phyloP scores from a whole-genome alignment of 306 rosid genomes.

The Trifolium pratense region DNA sequence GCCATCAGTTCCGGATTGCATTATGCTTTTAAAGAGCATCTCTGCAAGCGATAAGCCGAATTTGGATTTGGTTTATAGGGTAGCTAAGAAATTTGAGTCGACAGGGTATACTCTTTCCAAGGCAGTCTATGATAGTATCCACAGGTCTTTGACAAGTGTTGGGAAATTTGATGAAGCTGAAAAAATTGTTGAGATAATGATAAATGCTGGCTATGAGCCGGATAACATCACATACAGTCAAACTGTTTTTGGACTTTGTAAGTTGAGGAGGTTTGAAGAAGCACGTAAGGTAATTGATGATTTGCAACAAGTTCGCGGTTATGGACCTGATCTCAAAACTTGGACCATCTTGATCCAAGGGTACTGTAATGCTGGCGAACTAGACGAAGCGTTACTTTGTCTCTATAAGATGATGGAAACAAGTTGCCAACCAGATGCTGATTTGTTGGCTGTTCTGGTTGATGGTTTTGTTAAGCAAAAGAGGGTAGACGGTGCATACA shows the following conservation, averaged over 20 bases:
- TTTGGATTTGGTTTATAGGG: constrained; percentile 68
- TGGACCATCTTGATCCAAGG: constrained; percentile 93
- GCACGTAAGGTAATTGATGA: constrained; percentile 67
- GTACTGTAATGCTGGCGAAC: constrained; percentile 68
- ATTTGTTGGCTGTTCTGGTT: constrained; percentile 68
- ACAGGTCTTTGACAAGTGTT: constrained; percentile 69
- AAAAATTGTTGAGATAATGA: constrained; percentile 56
- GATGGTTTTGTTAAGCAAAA: constrained; percentile 59
- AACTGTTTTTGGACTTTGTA: constrained; percentile 76
- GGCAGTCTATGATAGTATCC: constrained; percentile 74
- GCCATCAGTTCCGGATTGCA: constrained; percentile 67
- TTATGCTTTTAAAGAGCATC: constrained; percentile 56
- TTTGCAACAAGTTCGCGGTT: constrained; percentile 69
- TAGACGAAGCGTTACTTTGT: constrained; percentile 60
- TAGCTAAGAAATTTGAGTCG: constrained; percentile 69
- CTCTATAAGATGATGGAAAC: constrained; percentile 71
- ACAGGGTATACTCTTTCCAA: constrained; percentile 62
- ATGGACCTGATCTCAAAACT: constrained; percentile 72
- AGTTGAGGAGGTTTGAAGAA: constrained; percentile 63
- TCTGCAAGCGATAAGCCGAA: constrained; percentile 55
- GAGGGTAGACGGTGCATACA: constrained; percentile 68
- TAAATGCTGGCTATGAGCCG: constrained; percentile 69
- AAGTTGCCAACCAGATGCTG: constrained; percentile 60
- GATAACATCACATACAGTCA: constrained; percentile 89
- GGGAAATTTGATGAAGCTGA: constrained; percentile 80